Percentiles rank a stretch among this genome's conserved stretches.
phyloP scores from a whole-genome alignment of 2,329 filamentous ascomycete species.

The Epichloe typhina region DNA sequence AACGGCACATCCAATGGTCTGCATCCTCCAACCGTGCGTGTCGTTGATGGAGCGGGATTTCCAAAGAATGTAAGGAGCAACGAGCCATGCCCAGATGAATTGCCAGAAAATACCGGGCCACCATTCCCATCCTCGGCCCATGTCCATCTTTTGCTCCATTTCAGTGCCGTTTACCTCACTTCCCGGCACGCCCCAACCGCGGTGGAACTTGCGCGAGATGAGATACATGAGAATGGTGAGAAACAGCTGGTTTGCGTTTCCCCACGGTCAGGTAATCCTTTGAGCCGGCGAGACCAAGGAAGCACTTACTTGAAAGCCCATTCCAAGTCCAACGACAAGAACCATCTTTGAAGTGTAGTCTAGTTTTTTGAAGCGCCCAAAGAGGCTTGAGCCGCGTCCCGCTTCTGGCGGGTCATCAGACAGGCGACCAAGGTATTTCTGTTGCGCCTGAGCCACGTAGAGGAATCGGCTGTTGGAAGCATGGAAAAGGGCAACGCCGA shows the following conservation, averaged over 20 bases:
- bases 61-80: conserved; percentile 30
- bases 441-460: conserved; percentile 40
- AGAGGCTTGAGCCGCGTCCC: conserved; percentile 11
- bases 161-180: conserved; percentile 39
- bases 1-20: conserved; percentile 40
- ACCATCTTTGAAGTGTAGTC: conserved; percentile 33
- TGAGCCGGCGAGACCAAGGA: neutral
- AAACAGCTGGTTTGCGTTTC: conserved; percentile 31
- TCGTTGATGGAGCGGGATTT: conserved; percentile 48
- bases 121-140: conserved; percentile 50
- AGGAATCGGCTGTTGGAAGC: conserved; percentile 48
- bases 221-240: conserved; percentile 46
- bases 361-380: conserved; percentile 17
- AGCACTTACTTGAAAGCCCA: conserved; percentile 37
- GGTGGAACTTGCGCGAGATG: conserved; percentile 26
- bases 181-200: conserved; percentile 44
- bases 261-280: neutral
- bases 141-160: conserved; percentile 31
- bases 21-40: conserved; percentile 49
- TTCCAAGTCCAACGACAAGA: conserved; percentile 37
- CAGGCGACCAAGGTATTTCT: conserved; percentile 11
- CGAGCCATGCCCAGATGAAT: conserved; percentile 45
- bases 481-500: conserved; percentile 53
- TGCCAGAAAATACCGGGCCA: conserved; percentile 49
- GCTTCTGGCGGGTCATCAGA: conserved; percentile 3